A percentile compares a stretch with the other conserved stretches of the same genome.
Evolutionary conservation across 441 rosid species (phyloP).

Genomic region (Pelargonium citronellum): DNA sequence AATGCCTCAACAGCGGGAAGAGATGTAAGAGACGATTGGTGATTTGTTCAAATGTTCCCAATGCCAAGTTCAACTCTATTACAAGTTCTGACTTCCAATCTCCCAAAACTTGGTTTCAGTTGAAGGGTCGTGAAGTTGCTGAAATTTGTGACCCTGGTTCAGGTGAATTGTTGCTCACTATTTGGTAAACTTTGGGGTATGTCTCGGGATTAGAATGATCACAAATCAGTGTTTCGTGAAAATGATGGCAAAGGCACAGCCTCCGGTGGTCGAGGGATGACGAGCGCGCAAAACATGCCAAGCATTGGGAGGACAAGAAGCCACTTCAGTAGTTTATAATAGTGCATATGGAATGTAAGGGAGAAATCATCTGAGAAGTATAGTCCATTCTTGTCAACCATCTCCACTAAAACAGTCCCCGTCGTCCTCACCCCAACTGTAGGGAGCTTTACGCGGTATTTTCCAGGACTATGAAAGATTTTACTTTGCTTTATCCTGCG

Average conservation of each 20-base stretch:
- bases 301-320: conserved; percentile 95
- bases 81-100: too few relatives aligned
- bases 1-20: too few relatives aligned
- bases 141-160: conserved; percentile 10
- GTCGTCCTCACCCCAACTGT: conserved; percentile 89
- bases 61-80: too few relatives aligned
- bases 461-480: conserved; percentile 63
- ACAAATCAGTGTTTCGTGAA: conserved; percentile 77
- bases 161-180: conserved; percentile 7
- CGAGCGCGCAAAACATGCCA: conserved; percentile 83
- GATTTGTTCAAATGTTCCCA: too few relatives aligned
- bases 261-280: conserved; percentile 87
- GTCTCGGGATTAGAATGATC: conserved; percentile 20
- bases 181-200: conserved; percentile 15
- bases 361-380: conserved; percentile 95
- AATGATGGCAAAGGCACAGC: conserved; percentile 88
- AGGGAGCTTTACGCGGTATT: conserved; percentile 70
- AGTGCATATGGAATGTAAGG: conserved; percentile 93
- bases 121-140: background rate
- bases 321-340: conserved; percentile 95
- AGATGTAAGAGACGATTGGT: too few relatives aligned
- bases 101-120: too few relatives aligned
- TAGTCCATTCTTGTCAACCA: conserved; percentile 88
- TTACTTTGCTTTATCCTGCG: conserved; percentile 65
- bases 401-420: conserved; percentile 87